phyloP scores from a whole-genome alignment of 768 basidiomycete genomes.

The Wakefieldia striispora region DNA sequence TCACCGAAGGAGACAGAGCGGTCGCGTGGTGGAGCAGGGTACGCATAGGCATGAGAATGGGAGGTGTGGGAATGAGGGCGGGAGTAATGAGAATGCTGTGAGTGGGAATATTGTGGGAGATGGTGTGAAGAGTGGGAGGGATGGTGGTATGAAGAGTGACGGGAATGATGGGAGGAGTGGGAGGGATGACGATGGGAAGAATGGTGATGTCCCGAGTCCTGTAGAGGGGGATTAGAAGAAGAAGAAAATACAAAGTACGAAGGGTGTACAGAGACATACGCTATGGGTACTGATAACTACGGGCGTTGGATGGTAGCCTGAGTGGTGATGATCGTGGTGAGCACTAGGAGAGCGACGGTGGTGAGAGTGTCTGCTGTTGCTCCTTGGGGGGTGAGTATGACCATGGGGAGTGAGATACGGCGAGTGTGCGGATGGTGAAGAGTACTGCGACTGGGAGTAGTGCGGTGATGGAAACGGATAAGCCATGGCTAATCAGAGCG shows the following conservation, averaged over 20 bases:
- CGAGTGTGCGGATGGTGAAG: neutral
- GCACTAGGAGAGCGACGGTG: neutral
- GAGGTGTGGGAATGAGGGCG: conserved; percentile 14
- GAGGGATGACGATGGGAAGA: conserved; percentile 12
- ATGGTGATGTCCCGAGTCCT: conserved; percentile 23
- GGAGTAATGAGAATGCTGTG: conserved; percentile 9
- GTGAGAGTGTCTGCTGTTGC: conserved; percentile 17
- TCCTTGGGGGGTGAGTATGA: conserved; percentile 5
- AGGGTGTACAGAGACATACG: conserved; percentile 15
- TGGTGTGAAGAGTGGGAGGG: conserved; percentile 22
- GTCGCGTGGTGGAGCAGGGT: conserved; percentile 9
- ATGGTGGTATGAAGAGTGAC: conserved; percentile 14
- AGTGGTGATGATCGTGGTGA: conserved; percentile 6
- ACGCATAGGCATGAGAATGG: conserved; percentile 10
- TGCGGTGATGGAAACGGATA: conserved; percentile 23
- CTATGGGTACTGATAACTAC: conserved; percentile 7
- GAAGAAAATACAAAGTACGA: too few species aligned
- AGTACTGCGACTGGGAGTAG: neutral
- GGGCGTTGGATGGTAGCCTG: neutral
- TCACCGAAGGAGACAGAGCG: conserved; percentile 32
- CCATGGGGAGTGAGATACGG: conserved; percentile 10
- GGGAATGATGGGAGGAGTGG: conserved; percentile 19
- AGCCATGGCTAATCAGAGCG: conserved; percentile 10
- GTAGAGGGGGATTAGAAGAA: neutral
- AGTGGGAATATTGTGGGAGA: conserved; percentile 12